phyloP scores from a whole-genome alignment of 2,329 filamentous ascomycete genomes.

The Shiraia sp. region DNA sequence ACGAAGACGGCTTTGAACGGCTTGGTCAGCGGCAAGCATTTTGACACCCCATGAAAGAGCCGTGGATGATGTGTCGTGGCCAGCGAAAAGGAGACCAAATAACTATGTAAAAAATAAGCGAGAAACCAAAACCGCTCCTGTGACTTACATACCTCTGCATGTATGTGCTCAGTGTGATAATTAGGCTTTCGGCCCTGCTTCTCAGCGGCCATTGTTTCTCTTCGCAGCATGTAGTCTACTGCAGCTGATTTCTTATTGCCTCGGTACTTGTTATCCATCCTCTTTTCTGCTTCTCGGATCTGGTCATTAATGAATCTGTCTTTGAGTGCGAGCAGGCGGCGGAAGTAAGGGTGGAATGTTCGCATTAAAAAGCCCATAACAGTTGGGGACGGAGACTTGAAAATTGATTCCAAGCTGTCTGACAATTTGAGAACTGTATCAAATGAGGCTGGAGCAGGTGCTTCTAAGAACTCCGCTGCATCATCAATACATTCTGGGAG shows the following conservation, averaged over 20 bases:
- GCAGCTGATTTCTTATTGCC: conserved; percentile 8
- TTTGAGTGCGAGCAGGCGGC: conserved; percentile 2
- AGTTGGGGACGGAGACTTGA: conserved; percentile 9
- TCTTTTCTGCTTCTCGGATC: conserved; percentile 8
- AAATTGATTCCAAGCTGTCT: conserved; percentile 6
- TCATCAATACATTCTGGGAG: conserved; percentile 2
- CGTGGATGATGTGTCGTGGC: conserved; percentile 53
- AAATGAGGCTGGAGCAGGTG: conserved; percentile 6
- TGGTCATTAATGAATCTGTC: conserved; percentile 3
- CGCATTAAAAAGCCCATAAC: background rate
- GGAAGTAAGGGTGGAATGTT: conserved; percentile 2
- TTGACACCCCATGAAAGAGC: conserved; percentile 50
- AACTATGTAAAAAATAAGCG: conserved; percentile 16
- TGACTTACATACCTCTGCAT: conserved; percentile 12
- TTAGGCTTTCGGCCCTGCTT: conserved; percentile 6
- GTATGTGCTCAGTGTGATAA: conserved; percentile 8
- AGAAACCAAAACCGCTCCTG: too few species aligned
- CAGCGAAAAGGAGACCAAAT: conserved; percentile 44
- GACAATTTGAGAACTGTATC: conserved; percentile 11
- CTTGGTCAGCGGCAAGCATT: conserved; percentile 39
- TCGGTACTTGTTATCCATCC: conserved; percentile 6
- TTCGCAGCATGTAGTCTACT: conserved; percentile 15
- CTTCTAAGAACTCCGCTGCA: conserved; percentile 4
- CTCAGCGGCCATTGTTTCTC: conserved; percentile 8
- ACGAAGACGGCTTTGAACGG: conserved; percentile 44